Evolutionary conservation across 2,329 filamentous ascomycete species (phyloP).

Genomic region (Lanzia echinophila): DNA sequence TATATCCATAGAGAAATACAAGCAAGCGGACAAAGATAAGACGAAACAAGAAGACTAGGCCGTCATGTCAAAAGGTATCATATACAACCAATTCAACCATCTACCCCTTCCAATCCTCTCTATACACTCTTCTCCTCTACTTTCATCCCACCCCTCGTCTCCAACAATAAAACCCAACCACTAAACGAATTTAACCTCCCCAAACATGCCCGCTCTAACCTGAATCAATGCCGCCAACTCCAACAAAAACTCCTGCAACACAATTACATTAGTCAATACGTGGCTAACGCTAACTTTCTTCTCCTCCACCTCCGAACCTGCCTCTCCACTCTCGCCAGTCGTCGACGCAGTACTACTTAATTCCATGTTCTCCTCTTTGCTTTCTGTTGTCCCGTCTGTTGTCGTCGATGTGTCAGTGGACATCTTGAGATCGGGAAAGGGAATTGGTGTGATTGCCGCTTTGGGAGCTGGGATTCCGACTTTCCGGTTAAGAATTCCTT

Average conservation of each 20-base stretch:
- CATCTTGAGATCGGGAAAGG: conserved; percentile 34
- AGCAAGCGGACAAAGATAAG: too few relatives aligned
- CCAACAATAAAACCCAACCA: neutral
- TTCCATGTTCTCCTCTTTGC: conserved; percentile 2
- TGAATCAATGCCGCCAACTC: conserved; percentile 71
- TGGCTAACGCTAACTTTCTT: conserved; percentile 61
- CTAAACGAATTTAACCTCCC: conserved; percentile 59
- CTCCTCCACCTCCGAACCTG: conserved; percentile 5
- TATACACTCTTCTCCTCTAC: neutral
- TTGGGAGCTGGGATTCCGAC: conserved; percentile 38
- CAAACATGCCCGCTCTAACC: conserved; percentile 67
- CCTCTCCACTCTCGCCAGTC: conserved; percentile 6
- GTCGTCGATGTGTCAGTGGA: neutral
- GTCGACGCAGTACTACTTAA: neutral
- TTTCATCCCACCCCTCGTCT: neutral
- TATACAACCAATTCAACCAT: neutral
- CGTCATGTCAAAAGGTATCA: neutral
- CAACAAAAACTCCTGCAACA: conserved; percentile 73
- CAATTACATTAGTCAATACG: conserved; percentile 70
- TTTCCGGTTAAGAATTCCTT: conserved; percentile 50
- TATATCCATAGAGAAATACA: too few relatives aligned
- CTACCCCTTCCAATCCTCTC: neutral
- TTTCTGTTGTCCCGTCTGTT: neutral
- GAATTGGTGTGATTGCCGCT: conserved; percentile 39
- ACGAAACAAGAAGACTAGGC: too few relatives aligned